Percentiles rank a stretch among this genome's conserved stretches.
phyloP scores from a whole-genome alignment of 2,329 filamentous ascomycete genomes.

The Parastagonospora avenae region DNA sequence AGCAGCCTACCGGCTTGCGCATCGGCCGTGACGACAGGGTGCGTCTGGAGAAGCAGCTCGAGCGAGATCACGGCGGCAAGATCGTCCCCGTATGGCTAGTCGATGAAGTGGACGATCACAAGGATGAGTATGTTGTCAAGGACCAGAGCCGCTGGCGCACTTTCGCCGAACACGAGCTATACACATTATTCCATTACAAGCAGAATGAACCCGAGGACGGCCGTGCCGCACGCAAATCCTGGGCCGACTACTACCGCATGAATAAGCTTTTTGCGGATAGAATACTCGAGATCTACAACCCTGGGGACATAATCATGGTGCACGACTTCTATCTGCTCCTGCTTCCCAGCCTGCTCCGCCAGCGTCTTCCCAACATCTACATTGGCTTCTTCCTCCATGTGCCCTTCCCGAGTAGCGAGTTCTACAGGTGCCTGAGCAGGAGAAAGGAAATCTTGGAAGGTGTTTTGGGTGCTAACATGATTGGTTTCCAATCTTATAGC shows the following conservation, averaged over 20 bases:
- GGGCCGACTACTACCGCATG: constrained; percentile 91
- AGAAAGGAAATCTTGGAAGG: constrained; percentile 91
- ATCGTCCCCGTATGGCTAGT: constrained; percentile 89
- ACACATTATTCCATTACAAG: constrained; percentile 95
- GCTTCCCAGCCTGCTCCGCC: constrained; percentile 84
- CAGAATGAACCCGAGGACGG: constrained; percentile 89
- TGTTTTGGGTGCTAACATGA: constrained; percentile 86
- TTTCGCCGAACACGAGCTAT: constrained; percentile 90
- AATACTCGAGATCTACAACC: constrained; percentile 87
- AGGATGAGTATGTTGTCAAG: constrained; percentile 72
- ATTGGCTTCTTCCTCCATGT: constrained; percentile 94
- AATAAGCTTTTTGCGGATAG: constrained; percentile 91
- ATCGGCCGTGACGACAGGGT: constrained; percentile 73
- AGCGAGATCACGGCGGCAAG: constrained; percentile 73
- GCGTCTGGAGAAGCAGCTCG: constrained; percentile 75
- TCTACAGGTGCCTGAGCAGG: constrained; percentile 83
- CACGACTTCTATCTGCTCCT: constrained; percentile 95
- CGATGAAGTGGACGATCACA: constrained; percentile 72
- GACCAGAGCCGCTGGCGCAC: constrained; percentile 87
- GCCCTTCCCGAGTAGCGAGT: constrained; percentile 95
- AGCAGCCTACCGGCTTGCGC: constrained; percentile 70
- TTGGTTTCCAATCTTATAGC: constrained; percentile 94
- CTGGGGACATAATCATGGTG: constrained; percentile 88
- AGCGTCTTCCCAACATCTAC: constrained; percentile 85
- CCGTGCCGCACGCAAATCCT: constrained; percentile 77